These are phyloP conservation scores for Microbotryum violaceum DNA, from an alignment of 1,284 basidiomycete genomes.

Conservation along the genomic window DNA sequence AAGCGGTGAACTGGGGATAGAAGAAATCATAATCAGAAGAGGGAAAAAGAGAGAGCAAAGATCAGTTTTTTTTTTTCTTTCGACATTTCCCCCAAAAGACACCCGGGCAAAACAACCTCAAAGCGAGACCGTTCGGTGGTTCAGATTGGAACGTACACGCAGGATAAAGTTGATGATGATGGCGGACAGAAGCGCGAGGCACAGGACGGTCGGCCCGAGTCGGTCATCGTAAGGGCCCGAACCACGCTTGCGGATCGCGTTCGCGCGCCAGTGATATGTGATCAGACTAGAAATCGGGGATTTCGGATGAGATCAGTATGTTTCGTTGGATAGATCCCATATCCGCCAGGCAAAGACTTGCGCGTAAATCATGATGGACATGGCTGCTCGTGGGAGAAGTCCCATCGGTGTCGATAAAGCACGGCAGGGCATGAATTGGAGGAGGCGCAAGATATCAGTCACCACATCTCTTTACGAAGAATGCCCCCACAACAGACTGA, in stretches of 20 bases:
- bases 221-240: constrained; percentile 96
- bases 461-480: background rate
- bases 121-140: background rate
- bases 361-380: constrained; percentile 95
- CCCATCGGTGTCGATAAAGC: background rate
- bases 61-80: background rate
- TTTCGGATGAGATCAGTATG: too few relatives aligned
- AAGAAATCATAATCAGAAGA: background rate
- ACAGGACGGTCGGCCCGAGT: constrained; percentile 81
- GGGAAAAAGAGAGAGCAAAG: background rate
- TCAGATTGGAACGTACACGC: constrained; percentile 3
- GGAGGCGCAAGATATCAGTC: background rate
- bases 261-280: constrained; percentile 93
- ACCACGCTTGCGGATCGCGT: constrained; percentile 82
- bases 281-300: constrained; percentile 48
- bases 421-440: background rate
- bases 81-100: background rate
- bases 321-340: too few relatives aligned
- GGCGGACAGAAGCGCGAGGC: constrained; percentile 75
- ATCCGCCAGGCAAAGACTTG: background rate
- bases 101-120: background rate
- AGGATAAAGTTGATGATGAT: constrained; percentile 84
- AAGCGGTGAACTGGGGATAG: constrained; percentile 3
- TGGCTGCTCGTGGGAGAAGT: constrained; percentile 51
- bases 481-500: constrained; percentile 45